Evolutionary conservation across 495 filamentous ascomycete genomes (phyloP).

Genomic region (Annulohypoxylon nitens): DNA sequence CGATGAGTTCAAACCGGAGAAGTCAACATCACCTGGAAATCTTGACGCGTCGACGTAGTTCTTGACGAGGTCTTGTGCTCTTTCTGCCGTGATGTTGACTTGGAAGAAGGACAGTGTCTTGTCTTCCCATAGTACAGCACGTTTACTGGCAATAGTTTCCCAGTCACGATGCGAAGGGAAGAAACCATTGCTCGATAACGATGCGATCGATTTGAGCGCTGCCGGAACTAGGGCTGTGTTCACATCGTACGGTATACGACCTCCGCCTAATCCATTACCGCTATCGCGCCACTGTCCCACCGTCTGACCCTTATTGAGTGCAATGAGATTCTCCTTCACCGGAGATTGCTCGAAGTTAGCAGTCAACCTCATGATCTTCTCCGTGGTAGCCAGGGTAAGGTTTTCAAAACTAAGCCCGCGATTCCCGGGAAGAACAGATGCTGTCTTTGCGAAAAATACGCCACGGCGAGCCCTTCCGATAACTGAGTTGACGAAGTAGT

Average conservation of each 20-base stretch:
- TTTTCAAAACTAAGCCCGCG: constrained; percentile 65
- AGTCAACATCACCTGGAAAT: constrained; percentile 64
- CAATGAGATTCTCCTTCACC: constrained; percentile 67
- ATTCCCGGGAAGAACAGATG: constrained; percentile 63
- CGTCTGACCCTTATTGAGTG: constrained; percentile 66
- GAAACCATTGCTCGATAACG: constrained; percentile 63
- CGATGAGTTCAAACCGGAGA: constrained; percentile 33
- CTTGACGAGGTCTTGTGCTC: constrained; percentile 61
- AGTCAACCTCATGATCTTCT: constrained; percentile 69
- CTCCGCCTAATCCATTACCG: constrained; percentile 71
- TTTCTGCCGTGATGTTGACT: constrained; percentile 57
- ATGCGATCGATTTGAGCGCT: constrained; percentile 68
- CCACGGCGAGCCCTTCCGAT: constrained; percentile 57
- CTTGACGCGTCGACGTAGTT: constrained; percentile 58
- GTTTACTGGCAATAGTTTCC: constrained; percentile 59
- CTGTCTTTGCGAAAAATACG: constrained; percentile 64
- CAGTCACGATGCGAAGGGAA: constrained; percentile 64
- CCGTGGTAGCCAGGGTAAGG: constrained; percentile 64
- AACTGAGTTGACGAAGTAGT: constrained; percentile 67
- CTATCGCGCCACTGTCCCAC: constrained; percentile 76
- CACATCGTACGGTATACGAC: constrained; percentile 74
- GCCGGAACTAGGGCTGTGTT: constrained; percentile 74
- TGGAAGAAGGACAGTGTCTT: constrained; percentile 70
- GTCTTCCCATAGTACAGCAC: constrained; percentile 74
- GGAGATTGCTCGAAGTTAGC: constrained; percentile 61